These are phyloP conservation scores for Aspergillus uvarum DNA, from an alignment of 2,329 filamentous ascomycete species.

Conservation along the genomic window DNA sequence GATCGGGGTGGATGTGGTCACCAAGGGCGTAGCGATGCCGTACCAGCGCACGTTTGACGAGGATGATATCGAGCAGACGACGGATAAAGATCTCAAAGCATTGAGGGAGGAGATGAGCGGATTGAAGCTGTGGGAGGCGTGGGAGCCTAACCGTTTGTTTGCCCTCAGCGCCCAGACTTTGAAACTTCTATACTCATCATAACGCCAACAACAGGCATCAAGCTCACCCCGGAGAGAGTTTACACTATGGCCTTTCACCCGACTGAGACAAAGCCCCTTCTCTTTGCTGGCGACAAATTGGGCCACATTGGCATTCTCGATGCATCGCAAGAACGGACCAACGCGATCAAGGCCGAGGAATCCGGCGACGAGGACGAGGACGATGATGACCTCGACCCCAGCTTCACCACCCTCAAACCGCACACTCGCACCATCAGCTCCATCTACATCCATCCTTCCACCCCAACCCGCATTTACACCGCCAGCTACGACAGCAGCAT, in stretches of 20 bases:
- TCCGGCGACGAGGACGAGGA: constrained; percentile 70
- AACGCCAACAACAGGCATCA: constrained; percentile 64
- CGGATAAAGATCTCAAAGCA: constrained; percentile 70
- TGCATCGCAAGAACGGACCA: constrained; percentile 56
- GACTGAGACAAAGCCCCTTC: constrained; percentile 75
- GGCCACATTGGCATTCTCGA: constrained; percentile 90
- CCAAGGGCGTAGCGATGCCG: constrained; percentile 68
- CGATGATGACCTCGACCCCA: constrained; percentile 64
- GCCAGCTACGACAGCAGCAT: constrained; percentile 93
- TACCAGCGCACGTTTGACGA: constrained; percentile 82
- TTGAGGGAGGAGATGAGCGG: constrained; percentile 74
- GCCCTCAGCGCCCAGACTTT: not conserved
- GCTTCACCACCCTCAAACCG: constrained; percentile 86
- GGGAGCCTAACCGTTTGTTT: constrained; percentile 70
- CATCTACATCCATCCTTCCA: constrained; percentile 72
- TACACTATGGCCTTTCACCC: constrained; percentile 91
- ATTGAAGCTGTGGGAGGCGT: constrained; percentile 77
- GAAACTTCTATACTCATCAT: not conserved
- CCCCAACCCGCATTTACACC: constrained; percentile 74
- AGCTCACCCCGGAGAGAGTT: constrained; percentile 82
- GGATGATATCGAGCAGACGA: constrained; percentile 78
- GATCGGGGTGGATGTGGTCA: constrained; percentile 59
- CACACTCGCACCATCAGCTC: constrained; percentile 86
- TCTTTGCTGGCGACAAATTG: constrained; percentile 93
- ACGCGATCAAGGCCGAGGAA: constrained; percentile 48